These are phyloP conservation scores for Verticillium tricorpus DNA, from an alignment of 2,329 filamentous ascomycete genomes.

Conservation along the genomic window DNA sequence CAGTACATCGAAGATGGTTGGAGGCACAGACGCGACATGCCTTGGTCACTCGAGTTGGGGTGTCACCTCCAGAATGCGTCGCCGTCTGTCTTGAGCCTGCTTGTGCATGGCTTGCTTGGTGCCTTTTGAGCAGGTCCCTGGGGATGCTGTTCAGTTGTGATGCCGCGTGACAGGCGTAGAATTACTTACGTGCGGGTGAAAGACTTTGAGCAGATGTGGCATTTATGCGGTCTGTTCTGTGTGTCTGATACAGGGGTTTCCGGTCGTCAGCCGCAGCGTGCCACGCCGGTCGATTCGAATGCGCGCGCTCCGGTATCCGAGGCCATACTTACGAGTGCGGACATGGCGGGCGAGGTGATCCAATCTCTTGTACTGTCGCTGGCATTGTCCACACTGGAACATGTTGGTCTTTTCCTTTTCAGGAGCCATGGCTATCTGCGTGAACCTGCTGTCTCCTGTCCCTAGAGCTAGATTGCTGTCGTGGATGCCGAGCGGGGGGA, in stretches of 20 bases:
- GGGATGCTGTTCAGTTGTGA: not conserved
- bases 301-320: not conserved
- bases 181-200: slow-evolving; percentile 23
- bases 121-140: slow-evolving; percentile 22
- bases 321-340: slow-evolving; percentile 22
- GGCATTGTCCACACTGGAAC: slow-evolving; percentile 22
- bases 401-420: not conserved
- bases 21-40: slow-evolving; percentile 23
- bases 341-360: slow-evolving; percentile 28
- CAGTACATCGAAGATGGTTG: slow-evolving; percentile 23
- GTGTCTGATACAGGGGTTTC: slow-evolving; percentile 16
- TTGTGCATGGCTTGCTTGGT: slow-evolving; percentile 16
- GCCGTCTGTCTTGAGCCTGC: slow-evolving; percentile 6
- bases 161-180: not conserved
- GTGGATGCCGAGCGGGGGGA: no score
- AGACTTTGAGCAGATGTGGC: slow-evolving; percentile 21
- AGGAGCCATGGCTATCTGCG: not conserved
- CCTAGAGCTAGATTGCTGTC: no score
- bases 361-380: slow-evolving; percentile 21
- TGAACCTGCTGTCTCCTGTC: no score
- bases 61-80: slow-evolving; percentile 1
- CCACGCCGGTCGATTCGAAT: no score
- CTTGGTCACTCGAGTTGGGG: slow-evolving; percentile 15
- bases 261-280: not conserved
- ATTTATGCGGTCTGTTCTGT: slow-evolving; percentile 24